Evolutionary conservation across 2,329 filamentous ascomycete genomes (phyloP).

Genomic region (Verticillium alfalfae): DNA sequence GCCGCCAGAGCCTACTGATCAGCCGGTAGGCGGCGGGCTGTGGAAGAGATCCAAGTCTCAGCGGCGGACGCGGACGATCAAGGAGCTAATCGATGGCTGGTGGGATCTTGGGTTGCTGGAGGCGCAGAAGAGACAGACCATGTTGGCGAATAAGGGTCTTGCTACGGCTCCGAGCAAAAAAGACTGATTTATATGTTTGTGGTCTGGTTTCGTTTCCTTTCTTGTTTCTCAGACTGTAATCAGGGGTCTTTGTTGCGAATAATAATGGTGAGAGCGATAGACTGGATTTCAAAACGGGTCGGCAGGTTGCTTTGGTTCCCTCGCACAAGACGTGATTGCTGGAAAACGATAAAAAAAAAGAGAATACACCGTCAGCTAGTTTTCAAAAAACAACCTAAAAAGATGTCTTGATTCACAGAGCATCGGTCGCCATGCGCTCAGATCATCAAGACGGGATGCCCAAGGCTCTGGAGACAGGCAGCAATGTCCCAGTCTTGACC

Average conservation of each 20-base stretch:
- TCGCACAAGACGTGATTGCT: background rate
- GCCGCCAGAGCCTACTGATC: constrained; percentile 18
- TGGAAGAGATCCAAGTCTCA: constrained; percentile 11
- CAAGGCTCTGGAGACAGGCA: constrained; percentile 34
- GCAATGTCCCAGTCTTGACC: constrained; percentile 38
- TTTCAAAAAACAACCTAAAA: background rate
- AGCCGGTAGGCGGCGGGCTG: background rate
- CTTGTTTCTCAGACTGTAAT: background rate
- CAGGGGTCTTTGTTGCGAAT: background rate
- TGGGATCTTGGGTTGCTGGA: constrained; percentile 48
- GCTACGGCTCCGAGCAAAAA: background rate
- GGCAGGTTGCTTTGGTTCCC: background rate
- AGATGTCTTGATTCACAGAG: no score
- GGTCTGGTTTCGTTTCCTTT: background rate
- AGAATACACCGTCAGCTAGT: background rate
- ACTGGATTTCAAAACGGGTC: background rate
- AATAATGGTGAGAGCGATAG: constrained; percentile 3
- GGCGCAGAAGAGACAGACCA: constrained; percentile 35
- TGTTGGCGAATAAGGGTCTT: constrained; percentile 13
- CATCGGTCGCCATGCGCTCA: constrained; percentile 7
- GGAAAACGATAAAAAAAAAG: background rate
- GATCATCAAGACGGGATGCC: constrained; percentile 31
- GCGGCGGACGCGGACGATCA: constrained; percentile 39
- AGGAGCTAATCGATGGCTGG: constrained; percentile 46
- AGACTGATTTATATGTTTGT: no score